phyloP scores from a whole-genome alignment of 2,329 filamentous ascomycete genomes.

The Dactylellina sp. region DNA sequence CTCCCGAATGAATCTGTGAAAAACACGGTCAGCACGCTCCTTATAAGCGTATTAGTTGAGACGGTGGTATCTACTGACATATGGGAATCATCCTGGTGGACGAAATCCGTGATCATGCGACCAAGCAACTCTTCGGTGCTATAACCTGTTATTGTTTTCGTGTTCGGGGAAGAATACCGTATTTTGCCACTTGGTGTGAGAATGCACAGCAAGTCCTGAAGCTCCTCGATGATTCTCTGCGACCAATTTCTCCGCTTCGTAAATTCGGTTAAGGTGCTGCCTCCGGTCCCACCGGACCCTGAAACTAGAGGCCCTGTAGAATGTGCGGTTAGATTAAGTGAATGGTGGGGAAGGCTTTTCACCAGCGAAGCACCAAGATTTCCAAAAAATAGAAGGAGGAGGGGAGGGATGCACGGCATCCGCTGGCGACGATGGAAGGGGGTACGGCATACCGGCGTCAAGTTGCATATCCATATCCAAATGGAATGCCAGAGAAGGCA shows the following conservation, averaged over 20 bases:
- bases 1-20: slow-evolving; percentile 80
- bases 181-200: slow-evolving; percentile 86
- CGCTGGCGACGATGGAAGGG: background rate
- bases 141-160: slow-evolving; percentile 80
- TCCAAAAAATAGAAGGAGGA: background rate
- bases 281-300: slow-evolving; percentile 56
- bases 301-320: slow-evolving; percentile 42
- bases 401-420: background rate
- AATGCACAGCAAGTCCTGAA: slow-evolving; percentile 89
- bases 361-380: background rate
- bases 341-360: background rate
- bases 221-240: slow-evolving; percentile 86
- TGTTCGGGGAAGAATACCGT: slow-evolving; percentile 85
- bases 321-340: slow-evolving; percentile 10
- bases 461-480: slow-evolving; percentile 55
- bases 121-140: slow-evolving; percentile 77
- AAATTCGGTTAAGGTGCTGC: slow-evolving; percentile 72
- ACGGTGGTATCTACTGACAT: slow-evolving; percentile 34
- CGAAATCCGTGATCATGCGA: slow-evolving; percentile 80
- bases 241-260: slow-evolving; percentile 82
- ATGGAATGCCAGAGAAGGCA: slow-evolving; percentile 43
- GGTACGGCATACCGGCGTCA: slow-evolving; percentile 36
- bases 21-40: slow-evolving; percentile 60
- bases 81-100: slow-evolving; percentile 80
- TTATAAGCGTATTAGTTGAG: background rate